Conservation (phyloP, 2,329 filamentous ascomycete species). For the Oidium heveae region DNA sequence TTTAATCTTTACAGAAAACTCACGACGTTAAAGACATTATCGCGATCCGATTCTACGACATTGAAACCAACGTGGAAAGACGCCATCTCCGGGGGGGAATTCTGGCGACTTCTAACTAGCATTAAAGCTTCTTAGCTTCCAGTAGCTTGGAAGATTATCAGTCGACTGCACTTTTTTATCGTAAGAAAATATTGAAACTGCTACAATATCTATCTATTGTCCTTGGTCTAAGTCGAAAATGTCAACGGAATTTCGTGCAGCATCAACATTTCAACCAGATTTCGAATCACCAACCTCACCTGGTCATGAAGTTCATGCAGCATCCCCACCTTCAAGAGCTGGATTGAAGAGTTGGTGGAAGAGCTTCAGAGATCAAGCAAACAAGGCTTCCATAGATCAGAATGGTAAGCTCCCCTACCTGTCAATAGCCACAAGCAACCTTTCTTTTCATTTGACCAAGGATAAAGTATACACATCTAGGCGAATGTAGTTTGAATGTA, state of each 20-base stretch:
- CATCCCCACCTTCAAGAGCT: conserved; percentile 58
- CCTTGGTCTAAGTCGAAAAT: conserved; percentile 4
- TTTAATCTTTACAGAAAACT: neutral
- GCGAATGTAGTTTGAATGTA: too few relatives aligned
- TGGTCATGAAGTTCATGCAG: conserved; percentile 14
- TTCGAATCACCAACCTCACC: conserved; percentile 11
- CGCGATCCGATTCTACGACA: too few relatives aligned
- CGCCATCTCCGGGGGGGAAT: too few relatives aligned
- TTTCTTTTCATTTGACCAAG: neutral
- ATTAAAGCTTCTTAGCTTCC: too few relatives aligned
- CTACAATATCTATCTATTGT: too few relatives aligned
- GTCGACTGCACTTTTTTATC: too few relatives aligned
- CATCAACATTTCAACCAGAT: conserved; percentile 10
- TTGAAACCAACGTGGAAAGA: too few relatives aligned
- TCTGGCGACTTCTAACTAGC: too few relatives aligned
- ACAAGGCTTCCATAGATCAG: conserved; percentile 24
- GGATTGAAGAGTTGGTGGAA: conserved; percentile 96
- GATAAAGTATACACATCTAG: too few relatives aligned
- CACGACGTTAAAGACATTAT: too few relatives aligned
- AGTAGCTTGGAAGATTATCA: too few relatives aligned
- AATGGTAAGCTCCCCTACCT: conserved; percentile 20
- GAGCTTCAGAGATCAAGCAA: conserved; percentile 50
- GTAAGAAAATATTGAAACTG: too few relatives aligned
- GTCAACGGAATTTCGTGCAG: conserved; percentile 6
- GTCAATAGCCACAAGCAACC: neutral